Percentiles rank a stretch among this genome's conserved stretches.
These are phyloP conservation scores for Podospora tetraspora DNA, from an alignment of 495 filamentous ascomycete species.

Conservation along the genomic window DNA sequence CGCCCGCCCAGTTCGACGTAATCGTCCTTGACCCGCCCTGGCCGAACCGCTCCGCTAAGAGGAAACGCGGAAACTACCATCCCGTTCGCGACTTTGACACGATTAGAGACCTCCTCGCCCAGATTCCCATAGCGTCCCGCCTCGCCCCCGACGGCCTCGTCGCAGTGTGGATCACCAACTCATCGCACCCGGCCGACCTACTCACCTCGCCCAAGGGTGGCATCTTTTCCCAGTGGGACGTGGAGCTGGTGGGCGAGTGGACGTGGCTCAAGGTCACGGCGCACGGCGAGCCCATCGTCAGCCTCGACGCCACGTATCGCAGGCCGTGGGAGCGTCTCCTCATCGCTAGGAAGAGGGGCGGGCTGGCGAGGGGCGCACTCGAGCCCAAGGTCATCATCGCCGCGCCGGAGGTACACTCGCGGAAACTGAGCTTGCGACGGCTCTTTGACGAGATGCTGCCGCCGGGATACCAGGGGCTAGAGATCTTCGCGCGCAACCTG, in stretches of 20 bases:
- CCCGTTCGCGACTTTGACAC: constrained; percentile 43
- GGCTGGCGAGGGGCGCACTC: constrained; percentile 1
- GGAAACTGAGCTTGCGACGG: constrained; percentile 62
- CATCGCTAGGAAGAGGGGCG: constrained; percentile 50
- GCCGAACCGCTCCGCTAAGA: constrained; percentile 80
- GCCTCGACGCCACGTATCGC: constrained; percentile 65
- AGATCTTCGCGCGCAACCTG: constrained; percentile 83
- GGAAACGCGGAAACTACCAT: constrained; percentile 54
- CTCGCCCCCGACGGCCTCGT: constrained; percentile 53
- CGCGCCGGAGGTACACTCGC: constrained; percentile 86
- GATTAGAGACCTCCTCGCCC: constrained; percentile 40
- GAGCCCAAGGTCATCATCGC: constrained; percentile 54
- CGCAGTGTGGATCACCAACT: constrained; percentile 89
- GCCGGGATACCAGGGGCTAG: constrained; percentile 57
- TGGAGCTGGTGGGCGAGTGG: constrained; percentile 76
- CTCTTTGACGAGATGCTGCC: constrained; percentile 45
- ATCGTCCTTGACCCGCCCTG: constrained; percentile 90
- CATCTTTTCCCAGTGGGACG: constrained; percentile 57
- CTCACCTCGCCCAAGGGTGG: constrained; percentile 45
- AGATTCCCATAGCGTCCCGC: constrained; percentile 51
- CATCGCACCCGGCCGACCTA: constrained; percentile 50
- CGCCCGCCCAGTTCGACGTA: constrained; percentile 57
- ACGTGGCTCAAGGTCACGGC: constrained; percentile 81
- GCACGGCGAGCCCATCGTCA: constrained; percentile 61
- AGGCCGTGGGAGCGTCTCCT: constrained; percentile 85